Conservation (phyloP, 2,329 filamentous ascomycete species). For the Fusarium penzigii region DNA sequence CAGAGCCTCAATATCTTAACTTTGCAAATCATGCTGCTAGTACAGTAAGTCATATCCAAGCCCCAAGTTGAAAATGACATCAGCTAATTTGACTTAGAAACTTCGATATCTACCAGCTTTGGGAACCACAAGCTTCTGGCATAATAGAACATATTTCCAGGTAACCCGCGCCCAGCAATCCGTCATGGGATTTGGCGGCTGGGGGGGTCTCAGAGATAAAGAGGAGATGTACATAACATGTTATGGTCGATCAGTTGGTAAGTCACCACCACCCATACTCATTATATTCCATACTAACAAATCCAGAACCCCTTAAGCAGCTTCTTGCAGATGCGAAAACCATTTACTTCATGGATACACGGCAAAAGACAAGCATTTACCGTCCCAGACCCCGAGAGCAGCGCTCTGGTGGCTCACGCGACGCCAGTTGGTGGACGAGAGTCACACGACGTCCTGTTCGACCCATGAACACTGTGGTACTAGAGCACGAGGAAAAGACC, state of each 20-base stretch:
- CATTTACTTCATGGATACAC: constrained; percentile 52
- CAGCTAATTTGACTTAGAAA: constrained; percentile 30
- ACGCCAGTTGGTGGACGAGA: constrained; percentile 50
- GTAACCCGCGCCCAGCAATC: constrained; percentile 49
- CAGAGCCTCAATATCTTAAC: constrained; percentile 51
- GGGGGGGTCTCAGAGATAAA: constrained; percentile 48
- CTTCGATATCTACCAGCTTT: constrained; percentile 57
- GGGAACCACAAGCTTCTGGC: constrained; percentile 57
- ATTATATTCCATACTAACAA: not conserved
- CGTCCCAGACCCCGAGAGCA: constrained; percentile 49
- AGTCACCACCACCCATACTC: constrained; percentile 1
- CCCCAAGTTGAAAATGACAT: not conserved
- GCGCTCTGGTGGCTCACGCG: constrained; percentile 41
- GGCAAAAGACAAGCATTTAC: constrained; percentile 60
- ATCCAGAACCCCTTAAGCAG: constrained; percentile 52
- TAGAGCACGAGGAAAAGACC: constrained; percentile 67
- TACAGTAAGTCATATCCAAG: constrained; percentile 36
- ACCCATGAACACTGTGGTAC: constrained; percentile 73
- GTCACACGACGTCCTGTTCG: constrained; percentile 65
- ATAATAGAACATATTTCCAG: constrained; percentile 50
- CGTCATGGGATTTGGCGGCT: constrained; percentile 33
- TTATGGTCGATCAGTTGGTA: constrained; percentile 47
- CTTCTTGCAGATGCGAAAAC: constrained; percentile 56
- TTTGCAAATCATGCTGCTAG: constrained; percentile 60
- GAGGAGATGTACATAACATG: constrained; percentile 57